These are phyloP conservation scores for Sporothrix brunneoviolacea DNA, from an alignment of 2,329 filamentous ascomycete species.

Conservation along the genomic window DNA sequence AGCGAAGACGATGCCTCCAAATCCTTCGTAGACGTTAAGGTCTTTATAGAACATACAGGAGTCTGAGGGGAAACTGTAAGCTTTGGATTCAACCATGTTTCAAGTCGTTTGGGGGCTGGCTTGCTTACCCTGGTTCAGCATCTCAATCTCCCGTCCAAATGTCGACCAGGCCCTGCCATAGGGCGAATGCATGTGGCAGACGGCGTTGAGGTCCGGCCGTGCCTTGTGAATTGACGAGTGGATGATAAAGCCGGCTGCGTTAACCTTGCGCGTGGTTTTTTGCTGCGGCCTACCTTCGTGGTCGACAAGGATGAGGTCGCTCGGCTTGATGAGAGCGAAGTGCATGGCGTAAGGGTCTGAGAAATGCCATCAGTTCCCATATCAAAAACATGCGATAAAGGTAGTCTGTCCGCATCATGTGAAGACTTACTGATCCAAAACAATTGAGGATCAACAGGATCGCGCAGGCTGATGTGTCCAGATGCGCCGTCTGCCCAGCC, in stretches of 20 bases:
- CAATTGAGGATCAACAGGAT: conserved; percentile 45
- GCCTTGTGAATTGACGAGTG: conserved; percentile 50
- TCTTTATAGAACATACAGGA: conserved; percentile 57
- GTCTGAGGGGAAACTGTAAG: conserved; percentile 30
- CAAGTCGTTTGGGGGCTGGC: too few species aligned
- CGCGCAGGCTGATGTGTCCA: conserved; percentile 38
- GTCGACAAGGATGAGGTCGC: too few species aligned
- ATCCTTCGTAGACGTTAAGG: conserved; percentile 54
- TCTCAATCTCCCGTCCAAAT: conserved; percentile 58
- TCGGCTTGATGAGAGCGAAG: too few species aligned
- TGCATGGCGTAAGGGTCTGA: too few species aligned
- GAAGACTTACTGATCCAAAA: conserved; percentile 64
- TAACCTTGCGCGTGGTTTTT: too few species aligned
- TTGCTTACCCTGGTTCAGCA: conserved; percentile 48
- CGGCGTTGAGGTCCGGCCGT: conserved; percentile 56
- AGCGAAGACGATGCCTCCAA: too few species aligned
- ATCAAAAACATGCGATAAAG: too few species aligned
- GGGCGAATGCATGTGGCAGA: conserved; percentile 59
- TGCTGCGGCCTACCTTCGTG: too few species aligned
- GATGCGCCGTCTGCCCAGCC: conserved; percentile 40
- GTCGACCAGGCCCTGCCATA: conserved; percentile 60
- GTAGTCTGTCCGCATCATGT: too few species aligned
- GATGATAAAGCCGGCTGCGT: too few species aligned
- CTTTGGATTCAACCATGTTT: not conserved
- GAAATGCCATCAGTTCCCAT: too few species aligned